Evolutionary conservation across 2,329 filamentous ascomycete genomes (phyloP), one percentile per base, ranked within the genome.

Genomic region (Biscogniauxia sp.): DNA sequence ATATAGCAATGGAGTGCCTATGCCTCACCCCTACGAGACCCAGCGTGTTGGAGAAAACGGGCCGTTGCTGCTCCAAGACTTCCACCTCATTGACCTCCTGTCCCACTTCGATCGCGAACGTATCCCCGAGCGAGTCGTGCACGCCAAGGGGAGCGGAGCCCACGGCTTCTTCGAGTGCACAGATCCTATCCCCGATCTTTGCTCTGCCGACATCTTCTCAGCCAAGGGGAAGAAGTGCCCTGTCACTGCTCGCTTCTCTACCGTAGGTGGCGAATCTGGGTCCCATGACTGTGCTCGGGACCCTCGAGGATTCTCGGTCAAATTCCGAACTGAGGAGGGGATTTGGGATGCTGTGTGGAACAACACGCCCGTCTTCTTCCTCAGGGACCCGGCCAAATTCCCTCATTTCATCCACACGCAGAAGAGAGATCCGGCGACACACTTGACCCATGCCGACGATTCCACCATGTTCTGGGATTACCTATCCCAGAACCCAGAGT

Each of bases 361-460:
- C 73, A 91, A 91, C 72, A 90, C 87, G 0, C 89, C 89, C 0
- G 84, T 91, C 2, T 92, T 92, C 80, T 92, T 92, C 75, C 70
- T 91, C n/a, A 80, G 89, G 57, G 89, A 92, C 64, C 87, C 89
- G 0, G 82, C 86, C 64, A 91, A 92, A 74, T 91, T 90, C 71
- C 88, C 89, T 23, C 78, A 88, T 69, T 88, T 91, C 69, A 91
- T 91, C 57, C 88, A 91, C 72, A 90, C 88, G 0, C 89, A 91
- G 72, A 91, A 91, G 80, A 81, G 88, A n/a, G 79, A 92, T 69
- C 89, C 88, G 0, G 78, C 85, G 28, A 91, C 87, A 3, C 86
- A 91, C 70, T 75, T 90, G 5, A 86, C 84, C 8, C 63, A 65
- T 55, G 65, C 63, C 3, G 63, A 65, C 20, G 82, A 86, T 62